Percentiles rank a stretch among this genome's conserved stretches.
These are phyloP conservation scores for Suillus spraguei DNA, from an alignment of 768 basidiomycete genomes.

Conservation along the genomic window DNA sequence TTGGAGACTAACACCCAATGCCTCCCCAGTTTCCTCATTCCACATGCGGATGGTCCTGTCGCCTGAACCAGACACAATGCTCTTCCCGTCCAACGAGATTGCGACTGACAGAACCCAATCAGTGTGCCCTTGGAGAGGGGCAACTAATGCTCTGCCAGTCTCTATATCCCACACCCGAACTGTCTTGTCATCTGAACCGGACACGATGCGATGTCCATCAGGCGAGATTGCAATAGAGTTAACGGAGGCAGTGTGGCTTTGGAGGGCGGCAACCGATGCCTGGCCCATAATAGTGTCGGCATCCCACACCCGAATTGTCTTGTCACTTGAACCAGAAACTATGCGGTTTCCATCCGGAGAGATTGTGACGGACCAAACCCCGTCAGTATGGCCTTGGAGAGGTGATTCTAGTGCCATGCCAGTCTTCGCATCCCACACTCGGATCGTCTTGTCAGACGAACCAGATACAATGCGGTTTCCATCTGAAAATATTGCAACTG, in stretches of 20 bases:
- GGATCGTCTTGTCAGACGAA: no score
- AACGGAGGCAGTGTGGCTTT: not conserved
- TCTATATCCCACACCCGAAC: conserved; percentile 5
- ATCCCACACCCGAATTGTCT: not conserved
- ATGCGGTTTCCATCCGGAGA: no score
- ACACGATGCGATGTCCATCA: conserved; percentile 4
- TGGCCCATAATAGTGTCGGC: not conserved
- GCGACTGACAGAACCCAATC: not conserved
- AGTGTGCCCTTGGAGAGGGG: not conserved
- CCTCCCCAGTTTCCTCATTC: not conserved
- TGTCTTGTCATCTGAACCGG: conserved; percentile 8
- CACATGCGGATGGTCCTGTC: not conserved
- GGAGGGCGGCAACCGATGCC: not conserved
- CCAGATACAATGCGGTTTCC: no score
- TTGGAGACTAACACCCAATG: not conserved
- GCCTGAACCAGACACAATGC: not conserved
- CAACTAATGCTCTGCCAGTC: not conserved
- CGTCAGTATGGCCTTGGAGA: no score
- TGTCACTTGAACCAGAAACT: no score
- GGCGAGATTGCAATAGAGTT: conserved; percentile 7
- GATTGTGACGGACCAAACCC: no score
- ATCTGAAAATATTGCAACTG: no score
- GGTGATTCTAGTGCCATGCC: no score
- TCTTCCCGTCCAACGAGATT: not conserved
- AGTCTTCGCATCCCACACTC: no score